Base-by-base conservation (phyloP, 345 rosid genomes). In the Rhizophora mangle region DNA sequence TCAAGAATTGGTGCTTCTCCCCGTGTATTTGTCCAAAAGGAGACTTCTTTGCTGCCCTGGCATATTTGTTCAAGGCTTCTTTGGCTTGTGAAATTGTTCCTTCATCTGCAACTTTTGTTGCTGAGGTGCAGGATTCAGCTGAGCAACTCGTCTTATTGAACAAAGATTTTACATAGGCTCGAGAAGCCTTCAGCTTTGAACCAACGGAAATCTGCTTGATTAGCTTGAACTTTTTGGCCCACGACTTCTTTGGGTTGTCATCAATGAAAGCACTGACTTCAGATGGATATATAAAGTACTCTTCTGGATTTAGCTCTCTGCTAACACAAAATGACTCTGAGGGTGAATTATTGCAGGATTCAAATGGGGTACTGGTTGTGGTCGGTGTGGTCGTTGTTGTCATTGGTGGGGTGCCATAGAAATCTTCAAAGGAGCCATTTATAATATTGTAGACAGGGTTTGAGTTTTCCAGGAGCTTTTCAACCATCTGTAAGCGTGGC, bases 281-380 rank as follows among this genome's bases (percentile, higher is more conserved):
- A 63, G 82, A 51, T 9, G 82, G 71, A 72, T 77, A 82, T 0
- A 70, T 67, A 46, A 86, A 76, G 59, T 79, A 86, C 72, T 82
- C 96, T 52, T 85, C 80, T 0, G 85, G 88, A 72, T 83, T 87
- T 70, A 91, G 84, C 80, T 89, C 99, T 68, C 82, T 63, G 62
- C 98, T 91, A 64, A 80, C 95, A 36, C 73, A 84, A 55, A 92
- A 87, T 16, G 97, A 94, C 57, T 86, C 89, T 10, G 76, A 78
- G 29, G 97, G 97, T 9, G 98, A 89, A 62, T 82, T 79, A 24
- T 83, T 91, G 87, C 95, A 94, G 63, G 96, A 94, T 73, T 89
- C 89, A 64, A 85, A 95, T 8, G 99, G 97, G 19, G 96, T 95
- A 70, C 84, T 83, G 29, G 79, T 74, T 4, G 85, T 64, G 5